Evolutionary conservation across 352 stramenopile genomes (phyloP).

Genomic region (Phytopythium litorale): DNA sequence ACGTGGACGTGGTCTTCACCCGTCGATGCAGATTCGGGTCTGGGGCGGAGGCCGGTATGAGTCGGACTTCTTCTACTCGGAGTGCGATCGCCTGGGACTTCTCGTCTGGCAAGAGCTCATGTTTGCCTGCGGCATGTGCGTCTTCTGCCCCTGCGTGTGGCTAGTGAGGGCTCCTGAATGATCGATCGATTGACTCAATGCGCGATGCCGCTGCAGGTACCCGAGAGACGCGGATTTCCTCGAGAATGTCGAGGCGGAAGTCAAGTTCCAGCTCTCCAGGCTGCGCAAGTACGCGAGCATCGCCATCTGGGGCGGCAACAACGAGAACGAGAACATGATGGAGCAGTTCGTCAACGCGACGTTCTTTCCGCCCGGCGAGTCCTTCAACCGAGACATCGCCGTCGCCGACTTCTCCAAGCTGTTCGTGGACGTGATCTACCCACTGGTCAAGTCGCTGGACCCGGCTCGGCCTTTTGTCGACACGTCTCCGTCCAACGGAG

Average conservation of each 20-base stretch:
- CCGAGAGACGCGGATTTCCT: slow-evolving; percentile 68
- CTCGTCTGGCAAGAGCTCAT: slow-evolving; percentile 90
- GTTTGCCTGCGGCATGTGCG: slow-evolving; percentile 87
- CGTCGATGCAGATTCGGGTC: slow-evolving; percentile 51
- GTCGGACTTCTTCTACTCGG: slow-evolving; percentile 73
- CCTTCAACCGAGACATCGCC: slow-evolving; percentile 77
- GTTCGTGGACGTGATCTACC: slow-evolving; percentile 73
- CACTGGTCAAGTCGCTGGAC: slow-evolving; percentile 46
- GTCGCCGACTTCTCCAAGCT: slow-evolving; percentile 77
- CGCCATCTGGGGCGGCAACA: slow-evolving; percentile 89
- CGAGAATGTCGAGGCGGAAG: slow-evolving; percentile 44
- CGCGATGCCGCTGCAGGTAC: slow-evolving; percentile 16
- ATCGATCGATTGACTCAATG: background rate
- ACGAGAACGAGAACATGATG: slow-evolving; percentile 90
- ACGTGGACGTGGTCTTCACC: background rate
- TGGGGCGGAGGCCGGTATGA: slow-evolving; percentile 89
- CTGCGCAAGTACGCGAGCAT: slow-evolving; percentile 81
- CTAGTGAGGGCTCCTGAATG: background rate
- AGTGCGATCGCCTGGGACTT: slow-evolving; percentile 80
- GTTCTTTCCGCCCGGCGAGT: slow-evolving; percentile 42
- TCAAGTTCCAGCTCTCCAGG: slow-evolving; percentile 55
- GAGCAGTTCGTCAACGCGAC: slow-evolving; percentile 57
- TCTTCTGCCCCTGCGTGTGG: background rate
- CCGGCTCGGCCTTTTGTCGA: slow-evolving; percentile 72
- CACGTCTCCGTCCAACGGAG: slow-evolving; percentile 82